Percentiles rank a stretch among this genome's conserved stretches.
phyloP scores from a whole-genome alignment of 2,329 filamentous ascomycete species.

The Clonostachys rhizophaga region DNA sequence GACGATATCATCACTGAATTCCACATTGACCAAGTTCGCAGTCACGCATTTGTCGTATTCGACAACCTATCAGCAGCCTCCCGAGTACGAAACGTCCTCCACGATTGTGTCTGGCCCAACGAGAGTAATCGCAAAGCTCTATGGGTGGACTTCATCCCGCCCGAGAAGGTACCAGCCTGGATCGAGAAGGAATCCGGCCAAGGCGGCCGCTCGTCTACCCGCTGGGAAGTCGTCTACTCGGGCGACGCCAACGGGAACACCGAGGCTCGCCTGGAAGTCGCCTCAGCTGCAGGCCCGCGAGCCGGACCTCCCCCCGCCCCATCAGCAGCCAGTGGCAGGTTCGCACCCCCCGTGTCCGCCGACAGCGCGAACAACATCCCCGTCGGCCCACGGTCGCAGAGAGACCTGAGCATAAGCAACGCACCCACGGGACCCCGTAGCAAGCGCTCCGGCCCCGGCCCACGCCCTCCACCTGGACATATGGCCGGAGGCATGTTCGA shows the following conservation, averaged over 20 bases:
- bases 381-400: slow-evolving; percentile 24
- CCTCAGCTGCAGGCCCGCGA: not conserved
- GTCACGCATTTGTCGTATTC: slow-evolving; percentile 81
- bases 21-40: slow-evolving; percentile 79
- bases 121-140: slow-evolving; percentile 80
- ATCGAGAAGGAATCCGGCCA: slow-evolving; percentile 60
- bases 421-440: slow-evolving; percentile 29
- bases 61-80: slow-evolving; percentile 64
- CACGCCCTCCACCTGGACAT: slow-evolving; percentile 6
- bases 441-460: slow-evolving; percentile 23
- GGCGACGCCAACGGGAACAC: slow-evolving; percentile 48
- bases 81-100: slow-evolving; percentile 70
- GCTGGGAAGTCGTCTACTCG: slow-evolving; percentile 74
- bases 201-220: slow-evolving; percentile 31
- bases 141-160: slow-evolving; percentile 86
- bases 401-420: slow-evolving; percentile 4
- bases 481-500: not conserved
- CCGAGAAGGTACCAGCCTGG: slow-evolving; percentile 69
- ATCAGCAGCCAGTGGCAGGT: not conserved
- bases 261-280: slow-evolving; percentile 43
- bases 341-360: not conserved
- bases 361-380: slow-evolving; percentile 26
- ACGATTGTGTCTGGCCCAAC: slow-evolving; percentile 79
- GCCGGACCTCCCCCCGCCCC: not conserved
- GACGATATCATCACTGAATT: slow-evolving; percentile 58